A percentile compares a stretch with the other conserved stretches of the same genome.
Conservation (phyloP, 2,329 filamentous ascomycete species). For the Neopestalotiopsis sp. region DNA sequence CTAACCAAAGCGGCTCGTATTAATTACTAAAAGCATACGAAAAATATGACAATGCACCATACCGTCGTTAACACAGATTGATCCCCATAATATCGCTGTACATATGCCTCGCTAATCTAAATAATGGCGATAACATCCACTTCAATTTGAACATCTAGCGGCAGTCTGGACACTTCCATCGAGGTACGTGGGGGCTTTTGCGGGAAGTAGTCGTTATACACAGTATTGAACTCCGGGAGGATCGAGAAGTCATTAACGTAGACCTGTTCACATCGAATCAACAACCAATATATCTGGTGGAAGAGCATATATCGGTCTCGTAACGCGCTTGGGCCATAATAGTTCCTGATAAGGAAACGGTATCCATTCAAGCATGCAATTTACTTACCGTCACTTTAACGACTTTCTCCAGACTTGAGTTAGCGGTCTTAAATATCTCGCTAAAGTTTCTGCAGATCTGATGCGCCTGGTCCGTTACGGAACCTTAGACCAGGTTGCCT, state of each 20-base stretch:
- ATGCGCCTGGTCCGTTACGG: slow-evolving; percentile 10
- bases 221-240: slow-evolving; percentile 7
- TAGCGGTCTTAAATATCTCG: background rate
- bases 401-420: background rate
- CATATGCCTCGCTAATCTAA: background rate
- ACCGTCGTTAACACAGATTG: background rate
- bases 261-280: background rate
- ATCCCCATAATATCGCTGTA: background rate
- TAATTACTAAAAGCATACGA: too few relatives aligned
- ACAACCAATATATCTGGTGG: background rate
- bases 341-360: too few relatives aligned
- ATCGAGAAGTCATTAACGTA: slow-evolving; percentile 7
- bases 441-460: slow-evolving; percentile 7
- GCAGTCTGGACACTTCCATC: slow-evolving; percentile 7
- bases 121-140: slow-evolving; percentile 4
- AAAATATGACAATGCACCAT: too few relatives aligned
- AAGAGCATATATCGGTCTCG: background rate
- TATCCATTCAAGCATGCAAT: background rate
- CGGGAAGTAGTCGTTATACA: slow-evolving; percentile 10
- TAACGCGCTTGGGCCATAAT: background rate
- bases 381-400: slow-evolving; percentile 8
- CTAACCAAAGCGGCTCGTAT: too few relatives aligned
- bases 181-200: slow-evolving; percentile 6
- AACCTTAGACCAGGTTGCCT: slow-evolving; percentile 4
- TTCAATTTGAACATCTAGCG: background rate